phyloP scores from a whole-genome alignment of 2,329 filamentous ascomycete genomes.

The Kalmusia sp. region DNA sequence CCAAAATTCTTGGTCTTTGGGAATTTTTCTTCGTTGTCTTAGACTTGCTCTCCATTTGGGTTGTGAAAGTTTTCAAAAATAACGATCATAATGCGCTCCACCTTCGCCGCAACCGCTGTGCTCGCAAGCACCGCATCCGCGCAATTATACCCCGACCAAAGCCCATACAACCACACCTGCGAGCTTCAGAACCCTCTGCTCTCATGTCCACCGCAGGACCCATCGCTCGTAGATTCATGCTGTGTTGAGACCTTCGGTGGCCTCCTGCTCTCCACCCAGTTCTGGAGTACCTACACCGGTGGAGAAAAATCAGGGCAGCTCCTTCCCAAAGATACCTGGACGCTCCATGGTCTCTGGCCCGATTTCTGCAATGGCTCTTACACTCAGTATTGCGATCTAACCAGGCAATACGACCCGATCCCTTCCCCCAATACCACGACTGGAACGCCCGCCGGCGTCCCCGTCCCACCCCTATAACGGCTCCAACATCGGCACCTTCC shows the following conservation, averaged over 20 bases:
- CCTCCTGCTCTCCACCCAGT: constrained; percentile 67
- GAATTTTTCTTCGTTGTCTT: constrained; percentile 13
- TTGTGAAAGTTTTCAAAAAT: constrained; percentile 6
- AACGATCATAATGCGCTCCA: constrained; percentile 28
- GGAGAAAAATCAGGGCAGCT: constrained; percentile 64
- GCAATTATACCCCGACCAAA: constrained; percentile 55
- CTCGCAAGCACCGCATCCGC: constrained; percentile 36
- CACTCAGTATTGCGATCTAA: constrained; percentile 72
- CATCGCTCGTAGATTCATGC: constrained; percentile 62
- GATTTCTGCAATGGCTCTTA: constrained; percentile 64
- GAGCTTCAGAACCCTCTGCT: constrained; percentile 48
- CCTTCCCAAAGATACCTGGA: constrained; percentile 64
- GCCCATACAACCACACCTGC: constrained; percentile 64
- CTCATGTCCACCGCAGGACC: constrained; percentile 41
- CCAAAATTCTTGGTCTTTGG: constrained; percentile 10
- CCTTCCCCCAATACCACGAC: constrained; percentile 70
- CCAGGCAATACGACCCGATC: constrained; percentile 68
- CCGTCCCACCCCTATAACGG: constrained; percentile 66
- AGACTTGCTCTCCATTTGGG: constrained; percentile 6
- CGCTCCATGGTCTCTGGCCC: constrained; percentile 66
- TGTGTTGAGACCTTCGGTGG: constrained; percentile 71
- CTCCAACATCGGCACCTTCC: constrained; percentile 64
- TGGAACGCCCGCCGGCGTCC: constrained; percentile 58
- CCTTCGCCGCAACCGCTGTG: constrained; percentile 22
- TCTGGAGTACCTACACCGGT: constrained; percentile 71